These are phyloP conservation scores for Tolypocladium album DNA, from an alignment of 2,329 filamentous ascomycete species.

Conservation along the genomic window DNA sequence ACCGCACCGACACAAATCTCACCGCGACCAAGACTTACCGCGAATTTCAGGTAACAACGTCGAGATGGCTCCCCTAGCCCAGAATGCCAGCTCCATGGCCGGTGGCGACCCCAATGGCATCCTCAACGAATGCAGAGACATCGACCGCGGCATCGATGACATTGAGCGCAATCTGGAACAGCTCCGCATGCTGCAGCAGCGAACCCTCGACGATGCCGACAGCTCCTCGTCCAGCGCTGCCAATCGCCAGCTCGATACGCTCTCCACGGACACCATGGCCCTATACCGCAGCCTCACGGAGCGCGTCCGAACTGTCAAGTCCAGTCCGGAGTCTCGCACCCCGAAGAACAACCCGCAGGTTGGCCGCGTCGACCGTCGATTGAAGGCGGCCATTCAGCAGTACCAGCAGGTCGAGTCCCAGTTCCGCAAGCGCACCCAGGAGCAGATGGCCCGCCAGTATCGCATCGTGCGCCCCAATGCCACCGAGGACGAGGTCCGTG, in stretches of 20 bases:
- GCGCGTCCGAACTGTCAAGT: slow-evolving; percentile 74
- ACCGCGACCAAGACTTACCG: background rate
- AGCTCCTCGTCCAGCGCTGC: slow-evolving; percentile 55
- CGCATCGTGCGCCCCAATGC: slow-evolving; percentile 80
- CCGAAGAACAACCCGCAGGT: slow-evolving; percentile 72
- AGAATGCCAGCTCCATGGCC: slow-evolving; percentile 36
- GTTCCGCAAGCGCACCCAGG: slow-evolving; percentile 70
- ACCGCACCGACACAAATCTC: too few relatives aligned
- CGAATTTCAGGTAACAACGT: slow-evolving; percentile 36
- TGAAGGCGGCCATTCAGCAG: slow-evolving; percentile 70
- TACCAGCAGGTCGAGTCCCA: slow-evolving; percentile 74
- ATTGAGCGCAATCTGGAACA: slow-evolving; percentile 64
- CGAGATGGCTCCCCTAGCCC: slow-evolving; percentile 59
- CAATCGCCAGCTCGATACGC: slow-evolving; percentile 58
- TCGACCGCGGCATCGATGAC: slow-evolving; percentile 65
- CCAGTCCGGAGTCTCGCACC: slow-evolving; percentile 62
- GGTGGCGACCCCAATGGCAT: slow-evolving; percentile 60
- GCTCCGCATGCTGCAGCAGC: slow-evolving; percentile 60
- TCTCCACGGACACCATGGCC: slow-evolving; percentile 72
- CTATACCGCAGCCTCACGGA: slow-evolving; percentile 70
- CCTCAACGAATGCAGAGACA: slow-evolving; percentile 73
- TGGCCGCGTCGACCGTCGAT: slow-evolving; percentile 64
- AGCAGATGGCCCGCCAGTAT: slow-evolving; percentile 83
- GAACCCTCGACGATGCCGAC: slow-evolving; percentile 65
- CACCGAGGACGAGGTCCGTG: slow-evolving; percentile 63